These are phyloP conservation scores for Fusarium mexicanum DNA, from an alignment of 2,329 filamentous ascomycete species.

Conservation along the genomic window DNA sequence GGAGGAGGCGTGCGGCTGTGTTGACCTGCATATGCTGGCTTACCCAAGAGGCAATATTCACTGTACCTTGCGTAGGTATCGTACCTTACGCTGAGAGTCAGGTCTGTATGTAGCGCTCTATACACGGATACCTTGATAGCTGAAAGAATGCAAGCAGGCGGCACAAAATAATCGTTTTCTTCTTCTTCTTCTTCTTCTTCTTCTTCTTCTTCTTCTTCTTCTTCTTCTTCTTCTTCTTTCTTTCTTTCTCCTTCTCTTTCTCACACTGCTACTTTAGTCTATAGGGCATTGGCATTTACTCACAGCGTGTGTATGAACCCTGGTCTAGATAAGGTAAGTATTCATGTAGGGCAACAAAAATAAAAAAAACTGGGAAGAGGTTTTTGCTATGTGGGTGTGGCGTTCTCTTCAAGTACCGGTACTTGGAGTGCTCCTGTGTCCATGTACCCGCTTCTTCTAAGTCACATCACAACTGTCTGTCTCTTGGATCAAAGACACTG, in stretches of 20 bases:
- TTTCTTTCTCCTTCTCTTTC: not conserved
- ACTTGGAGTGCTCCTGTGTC: slow-evolving; percentile 21
- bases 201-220: not conserved
- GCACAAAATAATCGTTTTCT: not conserved
- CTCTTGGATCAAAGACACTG: slow-evolving; percentile 19
- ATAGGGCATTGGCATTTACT: slow-evolving; percentile 13
- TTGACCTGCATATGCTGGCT: slow-evolving; percentile 37
- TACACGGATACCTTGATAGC: slow-evolving; percentile 14
- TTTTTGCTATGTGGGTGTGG: slow-evolving; percentile 21
- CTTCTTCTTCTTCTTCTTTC: not conserved
- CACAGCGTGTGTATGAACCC: slow-evolving; percentile 1
- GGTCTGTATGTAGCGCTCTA: not conserved
- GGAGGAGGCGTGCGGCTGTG: slow-evolving; percentile 40
- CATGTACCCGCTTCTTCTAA: slow-evolving; percentile 23
- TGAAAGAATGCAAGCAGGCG: slow-evolving; percentile 15
- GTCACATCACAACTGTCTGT: not conserved
- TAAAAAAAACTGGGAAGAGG: slow-evolving; percentile 16
- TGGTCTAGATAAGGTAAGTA: slow-evolving; percentile 9
- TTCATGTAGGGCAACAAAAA: not conserved
- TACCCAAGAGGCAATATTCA: slow-evolving; percentile 25
- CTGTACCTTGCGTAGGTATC: slow-evolving; percentile 1
- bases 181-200: not conserved
- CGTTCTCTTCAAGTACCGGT: slow-evolving; percentile 37
- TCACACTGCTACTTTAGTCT: not conserved
- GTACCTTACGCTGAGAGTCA: not conserved